These are phyloP conservation scores for Apiospora hydei DNA, from an alignment of 2,329 filamentous ascomycete species.

Conservation along the genomic window DNA sequence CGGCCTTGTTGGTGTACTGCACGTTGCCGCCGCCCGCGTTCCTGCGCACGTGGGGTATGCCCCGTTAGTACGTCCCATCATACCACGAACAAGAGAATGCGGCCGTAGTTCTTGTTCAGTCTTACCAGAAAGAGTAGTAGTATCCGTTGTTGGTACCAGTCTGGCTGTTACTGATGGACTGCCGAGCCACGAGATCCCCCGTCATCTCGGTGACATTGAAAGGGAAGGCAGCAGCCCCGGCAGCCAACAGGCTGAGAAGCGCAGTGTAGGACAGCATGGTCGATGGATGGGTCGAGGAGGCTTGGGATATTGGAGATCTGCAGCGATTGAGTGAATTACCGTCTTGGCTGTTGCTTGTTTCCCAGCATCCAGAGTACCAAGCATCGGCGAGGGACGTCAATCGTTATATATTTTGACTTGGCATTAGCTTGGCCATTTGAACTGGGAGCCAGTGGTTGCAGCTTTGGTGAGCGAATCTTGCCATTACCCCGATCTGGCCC, in stretches of 20 bases:
- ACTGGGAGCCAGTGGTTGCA: neutral
- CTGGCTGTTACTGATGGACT: constrained; percentile 19
- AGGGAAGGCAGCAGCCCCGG: constrained; percentile 1
- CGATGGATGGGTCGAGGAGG: neutral
- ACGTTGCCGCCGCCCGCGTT: constrained; percentile 22
- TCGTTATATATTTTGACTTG: constrained; percentile 13
- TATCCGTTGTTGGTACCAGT: constrained; percentile 21
- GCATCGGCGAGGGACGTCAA: constrained; percentile 3
- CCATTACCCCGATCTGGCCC: neutral
- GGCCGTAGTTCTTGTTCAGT: too few species aligned
- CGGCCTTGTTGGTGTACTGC: constrained; percentile 20
- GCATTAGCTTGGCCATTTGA: neutral
- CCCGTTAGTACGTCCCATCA: too few species aligned
- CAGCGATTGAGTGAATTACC: constrained; percentile 5
- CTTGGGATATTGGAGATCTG: neutral
- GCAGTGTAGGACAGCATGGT: neutral
- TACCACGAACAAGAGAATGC: neutral
- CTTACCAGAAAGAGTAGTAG: constrained; percentile 24
- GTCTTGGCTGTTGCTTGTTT: constrained; percentile 20
- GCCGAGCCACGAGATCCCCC: constrained; percentile 6
- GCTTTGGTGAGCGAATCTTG: neutral
- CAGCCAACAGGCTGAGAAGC: neutral
- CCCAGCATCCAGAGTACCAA: neutral
- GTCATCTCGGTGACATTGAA: constrained; percentile 13
- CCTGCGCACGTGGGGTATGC: neutral